Evolutionary conservation across 1,284 basidiomycete genomes (phyloP), one percentile per base, ranked within the genome.

Genomic region (Sanghuangporus baumii): DNA sequence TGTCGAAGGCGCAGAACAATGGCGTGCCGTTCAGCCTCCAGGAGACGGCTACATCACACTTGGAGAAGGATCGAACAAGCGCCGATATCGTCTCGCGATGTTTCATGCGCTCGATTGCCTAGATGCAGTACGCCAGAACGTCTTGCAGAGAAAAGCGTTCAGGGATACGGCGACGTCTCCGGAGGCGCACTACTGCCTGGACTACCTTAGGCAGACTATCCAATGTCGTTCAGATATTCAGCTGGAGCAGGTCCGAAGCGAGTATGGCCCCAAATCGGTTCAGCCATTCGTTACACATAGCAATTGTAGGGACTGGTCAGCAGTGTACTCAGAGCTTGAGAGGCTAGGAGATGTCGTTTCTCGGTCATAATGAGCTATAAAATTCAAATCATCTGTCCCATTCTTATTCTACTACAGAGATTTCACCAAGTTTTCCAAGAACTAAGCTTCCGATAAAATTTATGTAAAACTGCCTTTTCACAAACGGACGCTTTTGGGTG

Each of bases 241-340:
- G 51, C 60, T 65, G 14, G 63, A 65, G 50, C 59, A 58, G 56
- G 63, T 65, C 9, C 59, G 63, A 18, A 65, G 63, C 59, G 63
- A 65, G 55, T 65, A 65, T 41, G 63, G 63, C 38, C 52, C 52
- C 3, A 65, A 65, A 43, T 65, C 63, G 7, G 63, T 65, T 38
- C 63, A 65, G 38, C 63, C 63, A 20, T 65, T 65, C 50, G 43
- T 61, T 16, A 59, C 63, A 14, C 63, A 65, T 51, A 65, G 55
- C 14, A 65, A 65, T 50, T 65, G 63, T 58, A 55, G 59, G 26
- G 56, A 65, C 31, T 65, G 63, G 63, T 58, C 63, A 36, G 54
- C 37, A 34, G 63, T 65, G 37, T 65, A 65, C 38, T 50, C 54
- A 12, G 59, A 61, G 63, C 34, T 65, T 36, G 56, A 57, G 56